Conservation (phyloP, 1,284 basidiomycete species). For the Trichosporon coremiiforme region DNA sequence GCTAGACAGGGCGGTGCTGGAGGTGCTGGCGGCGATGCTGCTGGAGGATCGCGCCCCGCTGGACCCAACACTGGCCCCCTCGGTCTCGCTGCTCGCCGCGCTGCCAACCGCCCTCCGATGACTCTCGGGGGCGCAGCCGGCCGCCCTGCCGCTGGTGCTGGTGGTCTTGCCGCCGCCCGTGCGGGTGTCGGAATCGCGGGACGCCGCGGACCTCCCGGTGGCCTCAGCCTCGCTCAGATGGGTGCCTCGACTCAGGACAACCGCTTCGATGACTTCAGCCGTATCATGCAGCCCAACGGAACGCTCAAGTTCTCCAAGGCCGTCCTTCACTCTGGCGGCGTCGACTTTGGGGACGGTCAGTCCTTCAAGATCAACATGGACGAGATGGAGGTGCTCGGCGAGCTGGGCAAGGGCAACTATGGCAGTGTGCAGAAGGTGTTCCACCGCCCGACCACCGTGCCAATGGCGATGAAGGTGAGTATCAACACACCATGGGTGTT, state of each 20-base stretch:
- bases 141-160: constrained; percentile 33
- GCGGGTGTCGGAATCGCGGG: constrained; percentile 41
- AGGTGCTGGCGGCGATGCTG: constrained; percentile 28
- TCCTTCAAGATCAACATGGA: constrained; percentile 96
- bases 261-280: constrained; percentile 83
- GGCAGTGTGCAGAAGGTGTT: constrained; percentile 95
- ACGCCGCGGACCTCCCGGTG: constrained; percentile 50
- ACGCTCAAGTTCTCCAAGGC: constrained; percentile 95
- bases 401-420: constrained; percentile 91
- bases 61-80: constrained; percentile 51
- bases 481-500: background rate
- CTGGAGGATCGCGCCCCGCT: constrained; percentile 26
- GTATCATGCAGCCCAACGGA: constrained; percentile 93
- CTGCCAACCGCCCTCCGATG: constrained; percentile 41
- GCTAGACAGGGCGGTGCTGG: constrained; percentile 30
- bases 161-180: constrained; percentile 37
- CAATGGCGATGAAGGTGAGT: constrained; percentile 97
- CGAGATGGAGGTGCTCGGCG: constrained; percentile 83
- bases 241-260: constrained; percentile 15
- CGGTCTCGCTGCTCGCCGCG: constrained; percentile 51
- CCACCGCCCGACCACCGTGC: constrained; percentile 90
- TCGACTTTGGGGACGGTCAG: constrained; percentile 91
- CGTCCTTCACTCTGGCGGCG: constrained; percentile 85
- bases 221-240: constrained; percentile 39
- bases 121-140: constrained; percentile 38